Percentiles rank a stretch among this genome's conserved stretches.
phyloP scores from a whole-genome alignment of 2,329 filamentous ascomycete genomes.

The Helminthosporium solani region DNA sequence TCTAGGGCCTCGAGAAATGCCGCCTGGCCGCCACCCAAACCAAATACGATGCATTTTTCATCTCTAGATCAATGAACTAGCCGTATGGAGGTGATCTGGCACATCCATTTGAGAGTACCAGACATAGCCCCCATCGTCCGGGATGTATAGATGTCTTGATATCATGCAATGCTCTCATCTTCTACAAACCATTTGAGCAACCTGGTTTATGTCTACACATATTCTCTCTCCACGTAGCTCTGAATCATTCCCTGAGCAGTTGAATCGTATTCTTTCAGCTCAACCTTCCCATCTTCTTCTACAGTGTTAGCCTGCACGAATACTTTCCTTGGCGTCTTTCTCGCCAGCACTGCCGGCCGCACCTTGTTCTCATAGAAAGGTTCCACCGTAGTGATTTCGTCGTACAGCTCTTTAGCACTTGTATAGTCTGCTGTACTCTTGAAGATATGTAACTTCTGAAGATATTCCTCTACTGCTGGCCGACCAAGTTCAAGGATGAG shows the following conservation, averaged over 20 bases:
- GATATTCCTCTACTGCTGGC: conserved; percentile 78
- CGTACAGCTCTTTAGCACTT: conserved; percentile 76
- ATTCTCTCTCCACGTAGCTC: conserved; percentile 41
- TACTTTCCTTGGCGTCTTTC: conserved; percentile 82
- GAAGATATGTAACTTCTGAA: conserved; percentile 90
- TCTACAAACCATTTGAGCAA: neutral
- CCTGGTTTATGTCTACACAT: conserved; percentile 23
- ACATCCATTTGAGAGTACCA: too few relatives aligned
- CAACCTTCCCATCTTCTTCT: conserved; percentile 56
- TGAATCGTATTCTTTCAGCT: conserved; percentile 84
- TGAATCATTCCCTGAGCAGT: conserved; percentile 69
- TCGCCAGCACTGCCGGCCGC: conserved; percentile 70
- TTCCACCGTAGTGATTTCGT: conserved; percentile 78
- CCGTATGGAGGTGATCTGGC: too few relatives aligned
- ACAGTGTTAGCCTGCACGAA: conserved; percentile 94
- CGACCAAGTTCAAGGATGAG: conserved; percentile 85
- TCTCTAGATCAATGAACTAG: too few relatives aligned
- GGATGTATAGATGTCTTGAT: neutral
- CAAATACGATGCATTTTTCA: too few relatives aligned
- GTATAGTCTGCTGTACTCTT: conserved; percentile 86
- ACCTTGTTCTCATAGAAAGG: conserved; percentile 84
- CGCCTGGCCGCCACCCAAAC: too few relatives aligned
- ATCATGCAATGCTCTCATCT: neutral
- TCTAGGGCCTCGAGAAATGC: too few relatives aligned
- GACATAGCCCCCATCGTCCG: too few relatives aligned